Conservation (phyloP, 768 basidiomycete species). For the Strobilomyces confusus region DNA sequence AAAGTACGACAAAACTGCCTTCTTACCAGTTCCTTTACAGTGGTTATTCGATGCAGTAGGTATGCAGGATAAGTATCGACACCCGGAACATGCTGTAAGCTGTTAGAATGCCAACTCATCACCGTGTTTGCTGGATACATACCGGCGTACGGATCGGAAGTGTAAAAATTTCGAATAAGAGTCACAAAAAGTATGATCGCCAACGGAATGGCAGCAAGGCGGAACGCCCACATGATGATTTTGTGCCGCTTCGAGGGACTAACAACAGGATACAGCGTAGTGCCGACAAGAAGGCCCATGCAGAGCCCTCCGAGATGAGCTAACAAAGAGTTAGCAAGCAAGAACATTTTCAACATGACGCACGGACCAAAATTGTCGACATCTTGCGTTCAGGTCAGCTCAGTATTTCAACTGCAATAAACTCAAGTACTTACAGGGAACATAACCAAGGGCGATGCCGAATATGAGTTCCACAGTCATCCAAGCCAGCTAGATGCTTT, state of each 20-base stretch:
- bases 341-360: not conserved
- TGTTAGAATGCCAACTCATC: not conserved
- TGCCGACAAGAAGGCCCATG: constrained; percentile 79
- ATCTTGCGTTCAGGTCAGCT: constrained; percentile 38
- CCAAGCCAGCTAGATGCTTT: constrained; percentile 57
- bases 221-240: constrained; percentile 65
- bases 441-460: constrained; percentile 80
- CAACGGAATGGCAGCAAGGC: constrained; percentile 70
- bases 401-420: not conserved
- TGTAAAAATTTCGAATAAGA: constrained; percentile 86
- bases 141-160: constrained; percentile 80
- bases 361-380: constrained; percentile 85
- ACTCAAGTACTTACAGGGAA: constrained; percentile 58
- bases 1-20: not conserved
- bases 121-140: constrained; percentile 21
- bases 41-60: constrained; percentile 70
- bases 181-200: constrained; percentile 79
- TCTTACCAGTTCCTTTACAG: constrained; percentile 48
- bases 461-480: constrained; percentile 85
- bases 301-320: constrained; percentile 86
- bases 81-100: constrained; percentile 71
- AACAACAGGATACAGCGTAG: constrained; percentile 86
- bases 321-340: constrained; percentile 23
- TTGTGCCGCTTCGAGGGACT: constrained; percentile 73
- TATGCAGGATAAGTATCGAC: constrained; percentile 87